Percentiles rank a stretch among this genome's conserved stretches.
Evolutionary conservation across 305 asterid genomes (phyloP).

Genomic region (Solanum hybrid): DNA sequence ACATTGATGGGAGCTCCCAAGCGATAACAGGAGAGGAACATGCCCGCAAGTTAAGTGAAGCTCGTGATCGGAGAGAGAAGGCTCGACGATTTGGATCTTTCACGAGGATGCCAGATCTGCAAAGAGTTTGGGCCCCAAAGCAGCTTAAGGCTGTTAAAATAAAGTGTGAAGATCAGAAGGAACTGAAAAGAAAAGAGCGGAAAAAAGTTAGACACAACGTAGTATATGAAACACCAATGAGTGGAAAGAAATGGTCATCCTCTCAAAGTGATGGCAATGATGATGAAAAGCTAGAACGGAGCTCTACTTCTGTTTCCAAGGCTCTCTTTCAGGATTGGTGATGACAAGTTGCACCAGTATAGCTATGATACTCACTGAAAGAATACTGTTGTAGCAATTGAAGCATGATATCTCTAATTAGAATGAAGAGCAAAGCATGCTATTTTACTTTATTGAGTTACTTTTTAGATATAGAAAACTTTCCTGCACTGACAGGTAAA

Average conservation of each 20-base stretch:
- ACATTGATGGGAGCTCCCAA: constrained; percentile 16
- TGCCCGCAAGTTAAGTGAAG: constrained; percentile 54
- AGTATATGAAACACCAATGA: constrained; percentile 77
- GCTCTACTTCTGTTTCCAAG: constrained; percentile 47
- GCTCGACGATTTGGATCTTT: constrained; percentile 47
- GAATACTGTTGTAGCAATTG: not conserved
- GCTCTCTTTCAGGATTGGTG: constrained; percentile 74
- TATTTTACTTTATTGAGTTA: not conserved
- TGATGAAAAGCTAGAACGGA: constrained; percentile 13
- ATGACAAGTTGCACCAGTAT: constrained; percentile 4
- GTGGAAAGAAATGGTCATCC: constrained; percentile 32
- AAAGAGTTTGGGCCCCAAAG: constrained; percentile 89
- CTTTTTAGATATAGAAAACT: not conserved
- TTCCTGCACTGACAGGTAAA: not conserved
- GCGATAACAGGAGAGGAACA: constrained; percentile 33
- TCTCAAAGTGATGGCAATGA: constrained; percentile 18
- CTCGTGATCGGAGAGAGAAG: constrained; percentile 68
- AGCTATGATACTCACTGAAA: not conserved
- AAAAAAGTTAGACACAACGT: constrained; percentile 31
- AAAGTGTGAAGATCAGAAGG: constrained; percentile 39
- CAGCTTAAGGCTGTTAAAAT: constrained; percentile 40
- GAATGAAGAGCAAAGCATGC: not conserved
- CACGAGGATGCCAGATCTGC: constrained; percentile 60
- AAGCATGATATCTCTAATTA: not conserved
- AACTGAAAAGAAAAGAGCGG: constrained; percentile 42